phyloP scores from a whole-genome alignment of 2,329 filamentous ascomycete genomes.

The Colletotrichum tabaci region DNA sequence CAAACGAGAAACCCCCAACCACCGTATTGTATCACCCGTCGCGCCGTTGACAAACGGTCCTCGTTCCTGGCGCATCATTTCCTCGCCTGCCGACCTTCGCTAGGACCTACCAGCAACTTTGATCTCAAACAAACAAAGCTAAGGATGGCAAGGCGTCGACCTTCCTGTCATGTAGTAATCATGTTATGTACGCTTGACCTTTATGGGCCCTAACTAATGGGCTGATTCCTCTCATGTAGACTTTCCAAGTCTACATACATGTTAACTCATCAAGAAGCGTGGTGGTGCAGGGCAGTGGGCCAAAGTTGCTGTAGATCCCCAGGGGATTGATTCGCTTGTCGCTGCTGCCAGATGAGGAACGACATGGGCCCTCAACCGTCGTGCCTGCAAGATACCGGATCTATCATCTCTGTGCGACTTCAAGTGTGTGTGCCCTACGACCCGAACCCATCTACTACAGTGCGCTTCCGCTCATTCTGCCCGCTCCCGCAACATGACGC shows the following conservation, averaged over 20 bases:
- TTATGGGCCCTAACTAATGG: too few species aligned
- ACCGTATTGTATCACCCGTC: not conserved
- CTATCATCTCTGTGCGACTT: slow-evolving; percentile 15
- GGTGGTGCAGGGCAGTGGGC: slow-evolving; percentile 27
- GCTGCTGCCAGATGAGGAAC: slow-evolving; percentile 5
- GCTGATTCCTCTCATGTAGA: not conserved
- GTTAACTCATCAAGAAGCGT: slow-evolving; percentile 5
- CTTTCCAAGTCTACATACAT: not conserved
- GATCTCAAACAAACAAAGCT: not conserved
- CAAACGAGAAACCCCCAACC: not conserved
- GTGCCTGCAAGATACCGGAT: slow-evolving; percentile 22
- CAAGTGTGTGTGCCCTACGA: slow-evolving; percentile 19
- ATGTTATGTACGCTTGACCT: too few species aligned
- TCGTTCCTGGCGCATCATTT: not conserved
- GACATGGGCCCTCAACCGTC: slow-evolving; percentile 10
- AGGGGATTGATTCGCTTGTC: slow-evolving; percentile 29
- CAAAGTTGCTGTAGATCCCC: slow-evolving; percentile 19
- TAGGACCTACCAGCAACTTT: slow-evolving; percentile 2
- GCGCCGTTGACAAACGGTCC: slow-evolving; percentile 13
- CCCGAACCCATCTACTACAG: slow-evolving; percentile 9
- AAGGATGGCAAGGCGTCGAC: not conserved
- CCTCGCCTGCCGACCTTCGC: not conserved
- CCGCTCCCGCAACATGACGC: not conserved
- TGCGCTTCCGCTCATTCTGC: slow-evolving; percentile 4
- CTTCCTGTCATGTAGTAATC: slow-evolving; percentile 12